Evolutionary conservation across 805 yeast species (phyloP).

Genomic region (Candida taoyuanica): DNA sequence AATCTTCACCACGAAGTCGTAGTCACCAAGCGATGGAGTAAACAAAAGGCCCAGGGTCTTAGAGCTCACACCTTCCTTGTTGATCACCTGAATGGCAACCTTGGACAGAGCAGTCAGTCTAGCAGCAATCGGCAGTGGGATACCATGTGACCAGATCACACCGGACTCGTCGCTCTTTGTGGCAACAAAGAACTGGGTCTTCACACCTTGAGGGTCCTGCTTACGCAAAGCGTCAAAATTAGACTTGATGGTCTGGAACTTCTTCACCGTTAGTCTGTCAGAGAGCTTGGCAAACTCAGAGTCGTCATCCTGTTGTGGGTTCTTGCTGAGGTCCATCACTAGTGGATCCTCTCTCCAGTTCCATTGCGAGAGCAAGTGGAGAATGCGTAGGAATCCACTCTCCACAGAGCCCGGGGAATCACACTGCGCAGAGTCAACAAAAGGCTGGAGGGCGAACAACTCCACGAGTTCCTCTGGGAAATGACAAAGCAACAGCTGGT

Average conservation of each 20-base stretch:
- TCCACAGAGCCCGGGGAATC: conserved; percentile 72
- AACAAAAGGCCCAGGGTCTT: conserved; percentile 54
- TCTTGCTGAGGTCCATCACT: conserved; percentile 68
- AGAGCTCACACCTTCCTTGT: conserved; percentile 38
- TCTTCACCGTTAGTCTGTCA: conserved; percentile 57
- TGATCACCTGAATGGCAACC: conserved; percentile 58
- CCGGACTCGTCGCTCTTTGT: conserved; percentile 86
- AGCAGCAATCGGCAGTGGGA: conserved; percentile 72
- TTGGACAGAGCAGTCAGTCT: conserved; percentile 85
- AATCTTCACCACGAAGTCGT: conserved; percentile 70
- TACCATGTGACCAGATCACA: conserved; percentile 66
- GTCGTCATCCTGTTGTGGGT: conserved; percentile 35
- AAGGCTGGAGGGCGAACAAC: conserved; percentile 74
- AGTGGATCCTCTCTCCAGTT: conserved; percentile 91
- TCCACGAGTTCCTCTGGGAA: conserved; percentile 78
- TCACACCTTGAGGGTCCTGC: conserved; percentile 76
- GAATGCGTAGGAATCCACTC: conserved; percentile 73
- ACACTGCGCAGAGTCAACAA: conserved; percentile 86
- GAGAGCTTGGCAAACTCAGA: conserved; percentile 40
- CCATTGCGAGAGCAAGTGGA: conserved; percentile 76
- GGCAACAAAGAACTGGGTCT: conserved; percentile 77
- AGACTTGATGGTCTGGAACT: conserved; percentile 55
- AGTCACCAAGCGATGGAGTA: conserved; percentile 79
- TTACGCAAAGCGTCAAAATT: conserved; percentile 67
- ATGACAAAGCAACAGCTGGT: conserved; percentile 70